Conservation (phyloP, 2,329 filamentous ascomycete genomes). For the Aspergillus hortae region DNA sequence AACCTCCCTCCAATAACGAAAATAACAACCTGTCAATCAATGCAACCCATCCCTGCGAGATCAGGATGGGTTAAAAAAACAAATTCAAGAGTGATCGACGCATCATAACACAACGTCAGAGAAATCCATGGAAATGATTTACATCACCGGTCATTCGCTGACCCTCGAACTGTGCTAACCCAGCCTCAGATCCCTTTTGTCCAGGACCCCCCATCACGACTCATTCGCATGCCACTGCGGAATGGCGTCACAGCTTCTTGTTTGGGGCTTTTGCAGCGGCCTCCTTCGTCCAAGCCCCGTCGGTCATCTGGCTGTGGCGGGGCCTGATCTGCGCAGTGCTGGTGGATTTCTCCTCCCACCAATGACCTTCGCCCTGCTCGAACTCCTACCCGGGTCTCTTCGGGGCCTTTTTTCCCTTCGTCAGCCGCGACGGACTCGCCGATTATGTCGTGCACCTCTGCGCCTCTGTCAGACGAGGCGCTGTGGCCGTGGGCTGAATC, state of each 20-base stretch:
- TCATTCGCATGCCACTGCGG: conserved; percentile 11
- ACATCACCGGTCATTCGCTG: conserved; percentile 10
- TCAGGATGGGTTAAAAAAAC: not conserved
- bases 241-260: conserved; percentile 22
- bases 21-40: not conserved
- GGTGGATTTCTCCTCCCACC: conserved; percentile 14
- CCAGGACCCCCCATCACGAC: conserved; percentile 8
- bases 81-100: not conserved
- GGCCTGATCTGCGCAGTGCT: conserved; percentile 11
- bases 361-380: not conserved
- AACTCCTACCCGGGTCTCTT: conserved; percentile 11
- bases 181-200: conserved; percentile 4
- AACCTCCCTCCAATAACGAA: not conserved
- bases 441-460: no score
- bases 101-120: conserved; percentile 1
- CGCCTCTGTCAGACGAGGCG: not conserved
- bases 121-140: conserved; percentile 6
- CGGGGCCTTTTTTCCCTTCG: conserved; percentile 8
- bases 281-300: not conserved
- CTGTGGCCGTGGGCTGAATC: not conserved
- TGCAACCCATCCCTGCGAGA: not conserved
- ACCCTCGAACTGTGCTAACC: not conserved
- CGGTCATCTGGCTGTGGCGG: conserved; percentile 6
- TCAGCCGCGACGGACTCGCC: not conserved
- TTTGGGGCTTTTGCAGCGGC: conserved; percentile 19